These are phyloP conservation scores for Neolentinus lepideus DNA, from an alignment of 1,284 basidiomycete genomes.

Conservation along the genomic window DNA sequence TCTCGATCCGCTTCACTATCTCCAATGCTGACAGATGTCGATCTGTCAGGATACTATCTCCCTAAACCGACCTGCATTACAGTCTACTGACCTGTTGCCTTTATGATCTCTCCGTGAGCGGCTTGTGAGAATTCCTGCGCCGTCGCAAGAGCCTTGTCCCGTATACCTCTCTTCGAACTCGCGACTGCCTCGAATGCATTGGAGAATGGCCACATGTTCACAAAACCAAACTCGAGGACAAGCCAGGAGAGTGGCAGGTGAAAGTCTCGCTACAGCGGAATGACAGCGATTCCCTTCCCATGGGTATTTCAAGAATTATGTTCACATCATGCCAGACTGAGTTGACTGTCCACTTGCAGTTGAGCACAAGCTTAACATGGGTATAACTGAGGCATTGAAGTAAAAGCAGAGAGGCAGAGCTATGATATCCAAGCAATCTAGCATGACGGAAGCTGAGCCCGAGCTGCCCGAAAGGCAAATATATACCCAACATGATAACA, in stretches of 20 bases:
- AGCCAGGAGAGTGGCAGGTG: neutral
- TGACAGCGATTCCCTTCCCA: no score
- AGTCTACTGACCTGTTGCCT: conserved; percentile 18
- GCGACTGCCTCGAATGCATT: conserved; percentile 23
- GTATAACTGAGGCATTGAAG: no score
- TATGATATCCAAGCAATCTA: no score
- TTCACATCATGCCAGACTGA: no score
- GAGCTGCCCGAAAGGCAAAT: no score
- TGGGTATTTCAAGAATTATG: no score
- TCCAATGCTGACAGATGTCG: conserved; percentile 37
- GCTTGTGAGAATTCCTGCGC: conserved; percentile 13
- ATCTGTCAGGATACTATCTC: neutral
- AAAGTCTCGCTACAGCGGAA: neutral
- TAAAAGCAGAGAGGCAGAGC: no score
- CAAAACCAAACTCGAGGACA: neutral
- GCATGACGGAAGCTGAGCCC: no score
- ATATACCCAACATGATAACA: no score
- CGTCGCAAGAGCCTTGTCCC: conserved; percentile 22
- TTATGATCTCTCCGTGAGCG: conserved; percentile 16
- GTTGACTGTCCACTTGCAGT: neutral
- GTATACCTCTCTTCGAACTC: conserved; percentile 25
- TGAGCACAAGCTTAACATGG: no score
- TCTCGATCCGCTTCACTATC: conserved; percentile 52
- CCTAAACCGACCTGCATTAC: neutral
- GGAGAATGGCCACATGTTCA: conserved; percentile 36